Evolutionary conservation across 441 rosid species (phyloP), one percentile per base, ranked within the genome.

Genomic region (Euphorbia celastroides): DNA sequence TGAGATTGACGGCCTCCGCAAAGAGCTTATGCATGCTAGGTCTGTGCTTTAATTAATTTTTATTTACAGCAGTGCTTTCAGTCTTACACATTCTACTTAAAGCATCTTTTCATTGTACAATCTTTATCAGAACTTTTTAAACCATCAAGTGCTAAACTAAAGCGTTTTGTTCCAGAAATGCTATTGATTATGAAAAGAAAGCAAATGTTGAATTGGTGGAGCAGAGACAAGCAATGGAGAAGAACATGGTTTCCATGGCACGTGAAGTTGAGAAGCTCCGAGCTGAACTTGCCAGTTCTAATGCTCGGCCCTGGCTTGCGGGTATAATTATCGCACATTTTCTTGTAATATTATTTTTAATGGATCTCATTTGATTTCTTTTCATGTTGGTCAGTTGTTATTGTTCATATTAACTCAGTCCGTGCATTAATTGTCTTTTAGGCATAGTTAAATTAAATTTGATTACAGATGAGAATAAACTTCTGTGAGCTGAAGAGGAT

Each of bases 261-360:
- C 96, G 97, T 19, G 99, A 95, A 78, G 95, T 95, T 72, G 99
- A 95, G 76, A 92, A 87, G 82, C 83, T 92, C 59, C 86, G 93
- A n/a, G 98, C 97, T 55, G 98, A 90, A 73, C 87, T 86, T 63
- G 72, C 89, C 25, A 80, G 76, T 69, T 70, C 79, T 71, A 90
- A 86, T 79, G 73, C 80, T 74, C 88, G 95, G 72, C 73, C 89
- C 23, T 86, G 92, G 96, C 83, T 74, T 72, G 77, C 84, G 72
- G 92, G 97, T 95, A 85, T 67, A 80, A 54, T 60, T 57, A 7
- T 61, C 58, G 38, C 59, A 10, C 28, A 42, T 60, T 30, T 32
- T 56, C 27, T n/a, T n/a, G n/a, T n/a, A n/a, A n/a, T n/a, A n/a
- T n/a, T n/a, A n/a, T n/a, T n/a, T n/a, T n/a, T n/a, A n/a, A n/a